These are phyloP conservation scores for Skeletonema menzelii DNA, from an alignment of 108 stramenopile species.

Conservation along the genomic window DNA sequence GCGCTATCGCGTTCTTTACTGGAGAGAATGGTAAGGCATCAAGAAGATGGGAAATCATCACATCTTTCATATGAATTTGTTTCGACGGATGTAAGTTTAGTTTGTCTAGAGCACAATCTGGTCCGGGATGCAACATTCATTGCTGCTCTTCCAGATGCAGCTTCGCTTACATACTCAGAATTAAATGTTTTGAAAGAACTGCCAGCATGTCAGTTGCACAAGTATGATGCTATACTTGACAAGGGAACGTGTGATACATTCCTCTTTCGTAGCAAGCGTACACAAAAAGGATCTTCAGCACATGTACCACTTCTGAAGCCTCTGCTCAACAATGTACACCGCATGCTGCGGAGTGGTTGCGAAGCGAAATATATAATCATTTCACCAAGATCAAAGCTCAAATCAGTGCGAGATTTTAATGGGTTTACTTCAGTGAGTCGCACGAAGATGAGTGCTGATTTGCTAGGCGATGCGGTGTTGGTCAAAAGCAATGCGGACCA, in stretches of 20 bases:
- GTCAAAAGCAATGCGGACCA: slow-evolving; percentile 9
- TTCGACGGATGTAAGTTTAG: slow-evolving; percentile 71
- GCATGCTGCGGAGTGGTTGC: slow-evolving; percentile 46
- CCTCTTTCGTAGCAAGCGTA: slow-evolving; percentile 72
- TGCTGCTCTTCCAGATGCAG: neutral
- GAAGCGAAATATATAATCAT: slow-evolving; percentile 58
- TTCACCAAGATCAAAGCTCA: slow-evolving; percentile 66
- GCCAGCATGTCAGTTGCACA: slow-evolving; percentile 1
- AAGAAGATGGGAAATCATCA: neutral
- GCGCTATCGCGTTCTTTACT: slow-evolving; percentile 55
- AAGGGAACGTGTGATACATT: slow-evolving; percentile 84
- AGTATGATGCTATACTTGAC: slow-evolving; percentile 67
- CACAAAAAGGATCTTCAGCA: slow-evolving; percentile 42
- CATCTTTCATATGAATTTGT: slow-evolving; percentile 30
- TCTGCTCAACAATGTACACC: slow-evolving; percentile 64
- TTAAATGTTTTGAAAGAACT: slow-evolving; percentile 48
- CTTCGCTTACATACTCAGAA: slow-evolving; percentile 44
- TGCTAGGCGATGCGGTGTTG: slow-evolving; percentile 24
- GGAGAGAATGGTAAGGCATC: slow-evolving; percentile 13
- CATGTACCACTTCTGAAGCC: slow-evolving; percentile 45
- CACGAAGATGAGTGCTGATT: slow-evolving; percentile 16
- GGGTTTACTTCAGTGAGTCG: slow-evolving; percentile 62
- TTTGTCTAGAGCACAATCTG: slow-evolving; percentile 57
- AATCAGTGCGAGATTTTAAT: slow-evolving; percentile 59
- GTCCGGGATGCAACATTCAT: slow-evolving; percentile 46